Conservation (phyloP, 2,329 filamentous ascomycete species). For the Aspergillus sp. region DNA sequence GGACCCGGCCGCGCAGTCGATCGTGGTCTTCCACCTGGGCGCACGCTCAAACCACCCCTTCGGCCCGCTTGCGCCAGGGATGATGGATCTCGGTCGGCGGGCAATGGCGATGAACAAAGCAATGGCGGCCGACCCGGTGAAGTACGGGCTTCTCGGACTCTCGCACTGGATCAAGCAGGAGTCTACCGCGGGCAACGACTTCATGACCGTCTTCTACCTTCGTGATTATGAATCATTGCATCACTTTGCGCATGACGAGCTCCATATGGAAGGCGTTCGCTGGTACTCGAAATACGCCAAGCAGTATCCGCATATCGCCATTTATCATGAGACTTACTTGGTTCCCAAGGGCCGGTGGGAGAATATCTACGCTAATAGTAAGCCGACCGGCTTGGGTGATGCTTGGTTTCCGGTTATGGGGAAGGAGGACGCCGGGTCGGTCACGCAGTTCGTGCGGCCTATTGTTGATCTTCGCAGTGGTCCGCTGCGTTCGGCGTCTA, state of each 20-base stretch:
- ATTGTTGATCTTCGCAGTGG: slow-evolving; percentile 5
- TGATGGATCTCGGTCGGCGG: slow-evolving; percentile 21
- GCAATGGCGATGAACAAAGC: slow-evolving; percentile 34
- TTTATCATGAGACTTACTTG: slow-evolving; percentile 47
- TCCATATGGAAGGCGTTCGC: slow-evolving; percentile 42
- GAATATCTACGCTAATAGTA: slow-evolving; percentile 42
- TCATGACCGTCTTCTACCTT: slow-evolving; percentile 42
- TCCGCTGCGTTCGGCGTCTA: slow-evolving; percentile 4
- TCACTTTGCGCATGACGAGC: slow-evolving; percentile 39
- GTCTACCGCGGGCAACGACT: slow-evolving; percentile 32
- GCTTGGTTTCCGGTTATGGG: slow-evolving; percentile 4
- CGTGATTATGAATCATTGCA: slow-evolving; percentile 41
- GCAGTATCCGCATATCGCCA: slow-evolving; percentile 38
- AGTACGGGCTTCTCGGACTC: slow-evolving; percentile 10
- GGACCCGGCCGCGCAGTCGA: slow-evolving; percentile 44
- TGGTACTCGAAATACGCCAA: slow-evolving; percentile 32
- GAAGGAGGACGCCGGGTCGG: neutral
- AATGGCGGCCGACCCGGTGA: slow-evolving; percentile 4
- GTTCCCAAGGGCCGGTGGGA: slow-evolving; percentile 41
- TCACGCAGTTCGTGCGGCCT: slow-evolving; percentile 1
- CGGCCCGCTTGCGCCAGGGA: slow-evolving; percentile 41
- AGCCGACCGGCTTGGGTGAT: slow-evolving; percentile 32
- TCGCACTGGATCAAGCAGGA: slow-evolving; percentile 32
- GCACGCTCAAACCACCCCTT: slow-evolving; percentile 38
- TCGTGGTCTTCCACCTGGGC: slow-evolving; percentile 39